These are phyloP conservation scores for Ophiosphaerella herpotricha DNA, from an alignment of 2,329 filamentous ascomycete genomes.

Conservation along the genomic window DNA sequence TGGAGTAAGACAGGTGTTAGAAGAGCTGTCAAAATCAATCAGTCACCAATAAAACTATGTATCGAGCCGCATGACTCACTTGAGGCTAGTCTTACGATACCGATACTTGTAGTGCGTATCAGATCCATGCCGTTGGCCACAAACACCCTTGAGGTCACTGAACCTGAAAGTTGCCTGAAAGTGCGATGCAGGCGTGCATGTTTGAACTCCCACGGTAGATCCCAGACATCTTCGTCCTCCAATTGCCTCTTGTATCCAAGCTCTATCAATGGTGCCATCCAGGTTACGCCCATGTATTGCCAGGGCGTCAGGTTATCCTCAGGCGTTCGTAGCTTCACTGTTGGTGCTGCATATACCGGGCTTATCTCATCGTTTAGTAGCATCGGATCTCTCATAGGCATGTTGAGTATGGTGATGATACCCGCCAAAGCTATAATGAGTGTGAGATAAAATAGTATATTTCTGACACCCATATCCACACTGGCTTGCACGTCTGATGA, in stretches of 20 bases:
- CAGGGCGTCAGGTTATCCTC: conserved; percentile 81
- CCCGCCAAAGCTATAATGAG: conserved; percentile 52
- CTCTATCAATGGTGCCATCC: conserved; percentile 76
- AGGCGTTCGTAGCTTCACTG: conserved; percentile 66
- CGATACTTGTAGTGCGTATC: conserved; percentile 67
- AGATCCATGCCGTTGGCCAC: conserved; percentile 81
- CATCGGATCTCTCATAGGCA: conserved; percentile 70
- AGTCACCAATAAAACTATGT: not conserved
- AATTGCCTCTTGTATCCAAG: conserved; percentile 69
- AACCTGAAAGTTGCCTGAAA: conserved; percentile 74
- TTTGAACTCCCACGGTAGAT: conserved; percentile 78
- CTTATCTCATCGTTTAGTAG: conserved; percentile 64
- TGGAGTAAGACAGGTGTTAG: conserved; percentile 72
- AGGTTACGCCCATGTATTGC: conserved; percentile 84
- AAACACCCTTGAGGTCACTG: conserved; percentile 71
- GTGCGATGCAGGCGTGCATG: conserved; percentile 73
- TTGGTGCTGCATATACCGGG: conserved; percentile 60
- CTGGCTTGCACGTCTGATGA: conserved; percentile 18
- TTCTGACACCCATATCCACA: conserved; percentile 14
- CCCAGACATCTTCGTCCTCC: conserved; percentile 81
- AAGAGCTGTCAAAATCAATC: conserved; percentile 23
- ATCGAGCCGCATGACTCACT: conserved; percentile 45
- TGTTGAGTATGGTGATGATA: conserved; percentile 62
- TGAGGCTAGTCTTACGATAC: conserved; percentile 64
- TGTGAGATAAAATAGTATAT: conserved; percentile 38